Evolutionary conservation across 176 grass and related monocot genomes (phyloP).

Genomic region (Themeda triandra): DNA sequence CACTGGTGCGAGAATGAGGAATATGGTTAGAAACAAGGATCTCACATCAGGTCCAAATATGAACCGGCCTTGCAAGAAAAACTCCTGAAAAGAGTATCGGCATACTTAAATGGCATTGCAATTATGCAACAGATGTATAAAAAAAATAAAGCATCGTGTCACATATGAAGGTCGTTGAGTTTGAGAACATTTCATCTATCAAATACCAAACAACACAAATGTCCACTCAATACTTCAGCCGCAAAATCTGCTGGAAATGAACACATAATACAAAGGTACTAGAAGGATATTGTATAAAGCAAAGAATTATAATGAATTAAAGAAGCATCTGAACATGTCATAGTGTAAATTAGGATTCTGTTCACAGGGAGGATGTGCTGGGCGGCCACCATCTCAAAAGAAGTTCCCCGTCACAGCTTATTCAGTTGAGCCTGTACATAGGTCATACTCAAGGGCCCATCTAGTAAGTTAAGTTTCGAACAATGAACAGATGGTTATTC

Average conservation of each 20-base stretch:
- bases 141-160: background rate
- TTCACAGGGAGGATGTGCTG: background rate
- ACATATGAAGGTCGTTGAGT: background rate
- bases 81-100: constrained; percentile 63
- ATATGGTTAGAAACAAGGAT: constrained; percentile 91
- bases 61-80: constrained; percentile 90
- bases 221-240: background rate
- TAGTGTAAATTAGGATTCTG: background rate
- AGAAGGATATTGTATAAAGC: background rate
- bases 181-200: background rate
- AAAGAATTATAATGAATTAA: background rate
- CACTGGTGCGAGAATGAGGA: constrained; percentile 82
- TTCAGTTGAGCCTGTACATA: background rate
- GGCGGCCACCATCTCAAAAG: background rate
- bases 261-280: background rate
- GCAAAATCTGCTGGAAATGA: background rate
- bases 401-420: background rate
- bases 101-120: background rate
- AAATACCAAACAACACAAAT: background rate
- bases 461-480: background rate
- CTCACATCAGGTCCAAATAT: constrained; percentile 98
- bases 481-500: background rate
- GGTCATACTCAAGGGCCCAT: background rate
- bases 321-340: background rate
- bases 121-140: background rate